A percentile compares a stretch with the other conserved stretches of the same genome.
These are phyloP conservation scores for Lomentospora prolificans DNA, from an alignment of 2,329 filamentous ascomycete species.

Conservation along the genomic window DNA sequence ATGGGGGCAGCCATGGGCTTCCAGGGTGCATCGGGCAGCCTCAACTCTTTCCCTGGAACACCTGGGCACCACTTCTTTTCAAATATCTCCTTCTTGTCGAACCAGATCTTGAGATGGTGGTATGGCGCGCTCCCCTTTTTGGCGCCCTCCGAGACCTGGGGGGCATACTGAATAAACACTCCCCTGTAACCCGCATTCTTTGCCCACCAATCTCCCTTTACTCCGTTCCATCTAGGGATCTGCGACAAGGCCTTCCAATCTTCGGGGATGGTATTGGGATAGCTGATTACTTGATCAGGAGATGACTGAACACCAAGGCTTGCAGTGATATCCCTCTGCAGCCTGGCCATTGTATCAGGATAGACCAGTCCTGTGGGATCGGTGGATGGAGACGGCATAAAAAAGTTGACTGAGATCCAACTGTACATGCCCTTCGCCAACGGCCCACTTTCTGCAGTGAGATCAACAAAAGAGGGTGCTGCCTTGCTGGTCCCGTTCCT, in stretches of 20 bases:
- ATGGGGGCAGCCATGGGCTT: neutral
- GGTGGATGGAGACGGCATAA: neutral
- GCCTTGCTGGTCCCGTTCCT: neutral
- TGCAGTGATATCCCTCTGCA: neutral
- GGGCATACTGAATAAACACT: slow-evolving; percentile 3
- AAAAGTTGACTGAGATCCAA: neutral
- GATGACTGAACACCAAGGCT: neutral
- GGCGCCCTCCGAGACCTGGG: neutral
- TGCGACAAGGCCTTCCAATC: neutral
- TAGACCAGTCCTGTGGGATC: neutral
- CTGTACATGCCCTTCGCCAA: neutral
- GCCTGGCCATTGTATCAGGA: neutral
- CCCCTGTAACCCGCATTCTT: neutral
- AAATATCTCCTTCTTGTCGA: slow-evolving; percentile 19
- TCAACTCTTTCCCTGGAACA: neutral
- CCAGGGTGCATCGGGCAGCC: neutral
- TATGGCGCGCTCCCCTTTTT: neutral
- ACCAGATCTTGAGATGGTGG: slow-evolving; percentile 6
- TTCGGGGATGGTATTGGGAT: neutral
- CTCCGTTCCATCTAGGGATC: neutral
- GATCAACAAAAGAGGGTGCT: neutral
- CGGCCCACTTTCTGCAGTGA: neutral
- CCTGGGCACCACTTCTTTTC: slow-evolving; percentile 12
- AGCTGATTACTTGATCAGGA: neutral
- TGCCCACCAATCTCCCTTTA: neutral